Evolutionary conservation across 2,329 filamentous ascomycete genomes (phyloP).

Genomic region (Aspergillus ochraceus): DNA sequence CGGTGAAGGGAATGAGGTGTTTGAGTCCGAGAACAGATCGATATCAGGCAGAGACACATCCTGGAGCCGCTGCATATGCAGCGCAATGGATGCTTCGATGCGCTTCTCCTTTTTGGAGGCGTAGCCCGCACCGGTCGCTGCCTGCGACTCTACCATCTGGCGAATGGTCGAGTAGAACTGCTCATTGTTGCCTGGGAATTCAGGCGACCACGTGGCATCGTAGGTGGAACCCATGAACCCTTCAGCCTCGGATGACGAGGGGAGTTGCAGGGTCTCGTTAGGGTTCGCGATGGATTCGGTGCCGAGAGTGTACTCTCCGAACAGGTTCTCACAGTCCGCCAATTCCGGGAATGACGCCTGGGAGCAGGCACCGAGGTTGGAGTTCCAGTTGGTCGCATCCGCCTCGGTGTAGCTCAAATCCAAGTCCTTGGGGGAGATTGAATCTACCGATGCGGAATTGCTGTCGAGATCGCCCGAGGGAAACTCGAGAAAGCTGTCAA

Average conservation of each 20-base stretch:
- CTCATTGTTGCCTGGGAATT: conserved; percentile 13
- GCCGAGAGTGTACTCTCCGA: conserved; percentile 20
- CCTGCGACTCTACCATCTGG: conserved; percentile 38
- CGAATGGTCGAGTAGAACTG: conserved; percentile 23
- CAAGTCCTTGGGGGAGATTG: conserved; percentile 31
- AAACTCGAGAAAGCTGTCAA: conserved; percentile 36
- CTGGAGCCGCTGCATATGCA: conserved; percentile 41
- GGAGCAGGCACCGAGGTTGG: conserved; percentile 17
- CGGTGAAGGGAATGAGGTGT: conserved; percentile 33
- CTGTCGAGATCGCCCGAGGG: conserved; percentile 27
- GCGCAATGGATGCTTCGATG: conserved; percentile 41
- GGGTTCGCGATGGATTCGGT: conserved; percentile 17
- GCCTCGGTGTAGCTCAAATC: conserved; percentile 25
- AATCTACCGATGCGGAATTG: conserved; percentile 30
- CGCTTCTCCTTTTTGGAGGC: conserved; percentile 43
- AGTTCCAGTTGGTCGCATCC: conserved; percentile 24
- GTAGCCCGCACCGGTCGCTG: conserved; percentile 35
- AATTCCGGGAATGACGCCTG: conserved; percentile 27
- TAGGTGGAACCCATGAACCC: conserved; percentile 5
- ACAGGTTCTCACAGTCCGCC: conserved; percentile 21
- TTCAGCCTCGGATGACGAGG: conserved; percentile 4
- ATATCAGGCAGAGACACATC: conserved; percentile 29
- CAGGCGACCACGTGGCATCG: conserved; percentile 12
- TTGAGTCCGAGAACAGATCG: conserved; percentile 30
- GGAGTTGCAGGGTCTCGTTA: conserved; percentile 11